Conservation (phyloP, 2,329 filamentous ascomycete genomes). For the Penicillium italicum region DNA sequence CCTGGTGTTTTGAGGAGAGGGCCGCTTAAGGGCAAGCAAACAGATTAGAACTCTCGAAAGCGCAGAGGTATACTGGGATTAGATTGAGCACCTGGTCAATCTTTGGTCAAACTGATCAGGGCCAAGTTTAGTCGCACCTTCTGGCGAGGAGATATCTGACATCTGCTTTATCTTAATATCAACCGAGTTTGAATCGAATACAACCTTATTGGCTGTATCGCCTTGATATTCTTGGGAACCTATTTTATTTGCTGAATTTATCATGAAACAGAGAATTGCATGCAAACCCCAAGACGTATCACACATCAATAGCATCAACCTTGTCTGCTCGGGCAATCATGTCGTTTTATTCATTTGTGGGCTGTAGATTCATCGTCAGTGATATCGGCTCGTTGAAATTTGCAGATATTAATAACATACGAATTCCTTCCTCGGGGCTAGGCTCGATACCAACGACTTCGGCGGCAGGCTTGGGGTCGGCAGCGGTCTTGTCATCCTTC, state of each 20-base stretch:
- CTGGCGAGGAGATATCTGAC: neutral
- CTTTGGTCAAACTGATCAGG: neutral
- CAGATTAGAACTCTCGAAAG: neutral
- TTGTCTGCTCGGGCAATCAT: conserved; percentile 5
- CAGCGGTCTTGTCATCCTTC: conserved; percentile 70
- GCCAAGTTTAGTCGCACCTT: too few relatives aligned
- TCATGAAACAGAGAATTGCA: conserved; percentile 22
- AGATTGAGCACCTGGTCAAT: neutral
- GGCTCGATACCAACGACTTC: conserved; percentile 62
- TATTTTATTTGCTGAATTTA: conserved; percentile 22
- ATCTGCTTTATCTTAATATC: too few relatives aligned
- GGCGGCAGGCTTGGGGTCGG: conserved; percentile 51
- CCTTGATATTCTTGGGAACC: conserved; percentile 6
- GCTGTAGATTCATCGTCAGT: conserved; percentile 29
- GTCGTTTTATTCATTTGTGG: conserved; percentile 34
- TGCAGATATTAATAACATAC: conserved; percentile 35
- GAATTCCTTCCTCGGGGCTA: conserved; percentile 58
- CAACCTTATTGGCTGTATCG: neutral
- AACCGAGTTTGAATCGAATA: too few relatives aligned
- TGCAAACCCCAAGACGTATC: conserved; percentile 12
- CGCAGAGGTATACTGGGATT: neutral
- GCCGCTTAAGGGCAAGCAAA: neutral
- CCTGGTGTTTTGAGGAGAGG: neutral
- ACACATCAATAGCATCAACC: conserved; percentile 16
- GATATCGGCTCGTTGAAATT: conserved; percentile 22